Percentiles rank a stretch among this genome's conserved stretches.
Conservation (phyloP, 2,329 filamentous ascomycete genomes). For the Sporothrix luriei region DNA sequence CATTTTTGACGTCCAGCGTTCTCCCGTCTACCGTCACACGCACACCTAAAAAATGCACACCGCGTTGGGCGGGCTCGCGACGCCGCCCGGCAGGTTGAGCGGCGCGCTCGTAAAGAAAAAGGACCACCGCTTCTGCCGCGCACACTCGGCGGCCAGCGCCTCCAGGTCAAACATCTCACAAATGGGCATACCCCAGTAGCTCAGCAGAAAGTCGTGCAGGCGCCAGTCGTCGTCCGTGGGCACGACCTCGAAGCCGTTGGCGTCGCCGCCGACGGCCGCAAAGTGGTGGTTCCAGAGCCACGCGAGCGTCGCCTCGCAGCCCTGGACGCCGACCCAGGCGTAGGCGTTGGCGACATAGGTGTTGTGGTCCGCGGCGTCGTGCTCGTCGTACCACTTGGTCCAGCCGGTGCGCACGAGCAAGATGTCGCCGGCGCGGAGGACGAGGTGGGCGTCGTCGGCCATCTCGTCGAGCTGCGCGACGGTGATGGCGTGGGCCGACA, state of each 20-base stretch:
- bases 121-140: conserved; percentile 55
- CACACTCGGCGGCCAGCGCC: conserved; percentile 56
- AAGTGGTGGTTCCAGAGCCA: conserved; percentile 74
- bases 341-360: conserved; percentile 41
- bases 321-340: conserved; percentile 47
- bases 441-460: conserved; percentile 61
- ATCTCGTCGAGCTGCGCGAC: conserved; percentile 59
- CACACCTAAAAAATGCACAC: conserved; percentile 44
- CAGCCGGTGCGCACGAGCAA: conserved; percentile 66
- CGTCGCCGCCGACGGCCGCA: conserved; percentile 65
- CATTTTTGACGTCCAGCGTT: background rate
- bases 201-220: conserved; percentile 54
- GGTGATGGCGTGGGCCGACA: conserved; percentile 57
- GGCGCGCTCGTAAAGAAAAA: conserved; percentile 66
- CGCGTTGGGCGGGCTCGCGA: conserved; percentile 54
- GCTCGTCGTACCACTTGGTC: conserved; percentile 59
- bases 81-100: conserved; percentile 58
- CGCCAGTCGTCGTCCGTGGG: conserved; percentile 35
- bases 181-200: conserved; percentile 57
- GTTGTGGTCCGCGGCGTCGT: conserved; percentile 43
- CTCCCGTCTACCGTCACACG: background rate
- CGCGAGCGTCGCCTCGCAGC: conserved; percentile 55
- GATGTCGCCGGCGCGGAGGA: conserved; percentile 66
- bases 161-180: conserved; percentile 61
- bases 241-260: conserved; percentile 60